Conservation (phyloP, 73 alveolate species). For the Durusdinium trenchii region DNA sequence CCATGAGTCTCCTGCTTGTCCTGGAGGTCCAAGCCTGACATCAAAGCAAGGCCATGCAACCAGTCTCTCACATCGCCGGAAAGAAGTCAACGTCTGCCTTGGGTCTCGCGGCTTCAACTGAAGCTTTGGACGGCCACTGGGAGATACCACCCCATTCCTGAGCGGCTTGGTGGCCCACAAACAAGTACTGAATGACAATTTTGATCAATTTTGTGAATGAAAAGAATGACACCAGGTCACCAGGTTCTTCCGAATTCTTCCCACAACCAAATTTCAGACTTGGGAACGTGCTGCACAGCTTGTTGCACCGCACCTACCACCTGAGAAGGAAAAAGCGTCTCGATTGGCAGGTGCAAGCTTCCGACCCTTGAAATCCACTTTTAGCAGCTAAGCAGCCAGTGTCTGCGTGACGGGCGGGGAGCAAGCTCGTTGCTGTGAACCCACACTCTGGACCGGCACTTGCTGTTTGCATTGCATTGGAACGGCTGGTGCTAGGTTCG, state of each 20-base stretch:
- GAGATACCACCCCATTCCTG: constrained; percentile 76
- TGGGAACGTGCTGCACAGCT: not conserved
- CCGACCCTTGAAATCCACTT: not conserved
- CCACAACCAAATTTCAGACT: too few relatives aligned
- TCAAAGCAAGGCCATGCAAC: not conserved
- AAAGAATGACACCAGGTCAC: too few relatives aligned
- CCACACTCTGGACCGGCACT: constrained; percentile 8
- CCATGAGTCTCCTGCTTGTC: not conserved
- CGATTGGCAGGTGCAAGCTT: not conserved
- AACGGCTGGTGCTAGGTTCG: not conserved
- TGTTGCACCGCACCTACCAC: constrained; percentile 32
- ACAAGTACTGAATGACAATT: too few relatives aligned
- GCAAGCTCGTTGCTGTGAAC: constrained; percentile 56
- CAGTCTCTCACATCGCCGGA: not conserved
- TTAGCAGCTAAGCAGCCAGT: constrained; percentile 20
- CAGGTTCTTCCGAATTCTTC: too few relatives aligned
- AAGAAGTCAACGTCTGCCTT: not conserved
- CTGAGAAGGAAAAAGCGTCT: not conserved
- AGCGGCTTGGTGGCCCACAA: too few relatives aligned
- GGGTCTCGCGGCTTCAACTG: constrained; percentile 85
- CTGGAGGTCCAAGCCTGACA: constrained; percentile 76
- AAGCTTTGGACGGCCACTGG: constrained; percentile 86
- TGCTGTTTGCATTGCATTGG: too few relatives aligned
- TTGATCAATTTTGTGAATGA: too few relatives aligned
- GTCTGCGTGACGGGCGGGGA: not conserved